Evolutionary conservation across 345 rosid species (phyloP).

Genomic region (Boechera divaricarpa): DNA sequence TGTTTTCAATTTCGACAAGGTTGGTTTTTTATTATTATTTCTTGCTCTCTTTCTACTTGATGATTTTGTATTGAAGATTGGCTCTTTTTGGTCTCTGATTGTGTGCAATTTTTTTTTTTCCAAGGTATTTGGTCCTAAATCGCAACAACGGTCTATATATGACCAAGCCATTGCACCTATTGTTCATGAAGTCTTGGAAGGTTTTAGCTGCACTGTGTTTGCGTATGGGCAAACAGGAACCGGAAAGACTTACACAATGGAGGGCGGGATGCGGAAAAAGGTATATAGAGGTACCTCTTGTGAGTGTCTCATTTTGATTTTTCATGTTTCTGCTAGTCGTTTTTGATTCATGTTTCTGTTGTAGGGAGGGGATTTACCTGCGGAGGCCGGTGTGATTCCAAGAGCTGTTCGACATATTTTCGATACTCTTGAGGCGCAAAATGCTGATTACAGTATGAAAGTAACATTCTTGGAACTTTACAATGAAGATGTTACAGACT

Average conservation of each 20-base stretch:
- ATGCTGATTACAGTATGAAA: slow-evolving; percentile 90
- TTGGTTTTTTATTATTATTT: slow-evolving; percentile 3
- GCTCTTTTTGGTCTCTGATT: background rate
- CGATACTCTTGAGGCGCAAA: slow-evolving; percentile 81
- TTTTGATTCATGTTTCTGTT: slow-evolving; percentile 6
- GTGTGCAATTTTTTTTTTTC: background rate
- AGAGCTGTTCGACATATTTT: slow-evolving; percentile 89
- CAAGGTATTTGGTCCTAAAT: slow-evolving; percentile 94
- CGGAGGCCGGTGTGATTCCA: slow-evolving; percentile 93
- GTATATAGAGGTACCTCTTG: slow-evolving; percentile 38
- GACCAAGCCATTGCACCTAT: slow-evolving; percentile 87
- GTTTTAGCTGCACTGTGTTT: slow-evolving; percentile 93
- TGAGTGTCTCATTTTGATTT: background rate
- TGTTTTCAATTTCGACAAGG: slow-evolving; percentile 87
- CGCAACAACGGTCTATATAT: slow-evolving; percentile 91
- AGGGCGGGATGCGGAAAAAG: slow-evolving; percentile 95
- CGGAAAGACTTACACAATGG: slow-evolving; percentile 91
- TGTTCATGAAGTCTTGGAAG: slow-evolving; percentile 91
- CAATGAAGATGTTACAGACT: slow-evolving; percentile 91
- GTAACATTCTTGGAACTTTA: slow-evolving; percentile 90
- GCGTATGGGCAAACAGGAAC: slow-evolving; percentile 98
- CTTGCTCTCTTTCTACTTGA: background rate
- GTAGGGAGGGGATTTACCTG: slow-evolving; percentile 90
- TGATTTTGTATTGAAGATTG: background rate
- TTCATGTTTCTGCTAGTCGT: background rate